Evolutionary conservation across 352 stramenopile genomes (phyloP).

Genomic region (Pythium dissotocum): DNA sequence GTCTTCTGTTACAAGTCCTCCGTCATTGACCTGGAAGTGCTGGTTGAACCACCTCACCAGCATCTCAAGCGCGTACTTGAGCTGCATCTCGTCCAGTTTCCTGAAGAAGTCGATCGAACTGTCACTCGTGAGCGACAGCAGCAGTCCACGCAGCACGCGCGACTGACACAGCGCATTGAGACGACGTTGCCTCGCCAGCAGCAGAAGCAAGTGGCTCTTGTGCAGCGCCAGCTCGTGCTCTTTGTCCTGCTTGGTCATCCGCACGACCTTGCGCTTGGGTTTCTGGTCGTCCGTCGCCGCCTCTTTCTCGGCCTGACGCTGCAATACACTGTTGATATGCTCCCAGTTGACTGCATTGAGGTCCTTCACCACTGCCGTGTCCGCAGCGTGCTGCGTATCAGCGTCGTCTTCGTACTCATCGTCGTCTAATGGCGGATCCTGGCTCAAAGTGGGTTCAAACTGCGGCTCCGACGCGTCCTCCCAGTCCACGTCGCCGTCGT

Average conservation of each 20-base stretch:
- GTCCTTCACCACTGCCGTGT: conserved; percentile 22
- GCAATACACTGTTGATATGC: conserved; percentile 60
- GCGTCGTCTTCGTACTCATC: conserved; percentile 1
- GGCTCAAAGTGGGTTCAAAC: conserved; percentile 16
- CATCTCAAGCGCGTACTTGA: conserved; percentile 58
- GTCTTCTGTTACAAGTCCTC: not conserved
- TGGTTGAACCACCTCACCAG: conserved; percentile 68
- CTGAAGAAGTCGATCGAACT: conserved; percentile 44
- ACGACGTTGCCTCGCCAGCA: conserved; percentile 50
- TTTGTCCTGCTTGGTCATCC: conserved; percentile 70
- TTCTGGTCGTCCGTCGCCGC: not conserved
- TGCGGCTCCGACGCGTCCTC: conserved; percentile 40
- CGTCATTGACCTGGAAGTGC: conserved; percentile 37
- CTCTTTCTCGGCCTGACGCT: conserved; percentile 33
- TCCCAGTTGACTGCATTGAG: conserved; percentile 67
- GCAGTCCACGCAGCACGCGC: conserved; percentile 46
- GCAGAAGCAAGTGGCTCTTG: conserved; percentile 68
- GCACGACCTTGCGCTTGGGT: conserved; percentile 37
- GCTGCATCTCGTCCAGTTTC: conserved; percentile 35
- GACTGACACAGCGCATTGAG: conserved; percentile 47
- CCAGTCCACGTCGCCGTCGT: conserved; percentile 66
- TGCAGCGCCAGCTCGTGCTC: conserved; percentile 59
- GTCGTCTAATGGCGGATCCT: conserved; percentile 20
- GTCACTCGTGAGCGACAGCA: conserved; percentile 62
- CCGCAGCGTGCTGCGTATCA: not conserved